Evolutionary conservation across 73 alveolate species (phyloP).

Genomic region (Durusdinium trenchii): DNA sequence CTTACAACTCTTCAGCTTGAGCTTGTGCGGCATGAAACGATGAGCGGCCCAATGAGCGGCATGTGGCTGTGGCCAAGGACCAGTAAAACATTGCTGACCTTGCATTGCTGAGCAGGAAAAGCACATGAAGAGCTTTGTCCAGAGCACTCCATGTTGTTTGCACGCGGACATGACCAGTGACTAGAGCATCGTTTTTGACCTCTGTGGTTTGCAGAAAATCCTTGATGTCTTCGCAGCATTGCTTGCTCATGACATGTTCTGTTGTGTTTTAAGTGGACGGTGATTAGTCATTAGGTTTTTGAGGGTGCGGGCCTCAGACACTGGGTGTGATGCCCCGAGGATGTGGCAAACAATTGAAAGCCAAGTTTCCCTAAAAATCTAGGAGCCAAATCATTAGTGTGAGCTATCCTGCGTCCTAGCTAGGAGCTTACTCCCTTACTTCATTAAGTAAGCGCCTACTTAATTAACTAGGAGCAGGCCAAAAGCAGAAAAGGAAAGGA

Average conservation of each 20-base stretch:
- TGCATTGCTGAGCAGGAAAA: slow-evolving; percentile 12
- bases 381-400: too few relatives aligned
- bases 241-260: slow-evolving; percentile 37
- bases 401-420: too few relatives aligned
- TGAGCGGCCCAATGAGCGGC: neutral
- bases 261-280: neutral
- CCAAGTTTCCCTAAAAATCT: neutral
- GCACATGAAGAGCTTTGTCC: neutral
- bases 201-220: neutral
- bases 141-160: neutral
- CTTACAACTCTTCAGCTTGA: neutral
- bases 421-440: too few relatives aligned
- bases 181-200: neutral
- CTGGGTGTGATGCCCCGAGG: neutral
- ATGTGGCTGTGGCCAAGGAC: slow-evolving; percentile 10
- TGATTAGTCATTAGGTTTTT: neutral
- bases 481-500: too few relatives aligned
- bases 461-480: too few relatives aligned
- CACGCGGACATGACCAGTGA: neutral
- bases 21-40: neutral
- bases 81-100: slow-evolving; percentile 42
- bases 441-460: too few relatives aligned
- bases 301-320: slow-evolving; percentile 4
- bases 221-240: neutral
- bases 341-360: neutral